phyloP scores from a whole-genome alignment of 2,329 filamentous ascomycete genomes.

The Parastagonospora nodorum region DNA sequence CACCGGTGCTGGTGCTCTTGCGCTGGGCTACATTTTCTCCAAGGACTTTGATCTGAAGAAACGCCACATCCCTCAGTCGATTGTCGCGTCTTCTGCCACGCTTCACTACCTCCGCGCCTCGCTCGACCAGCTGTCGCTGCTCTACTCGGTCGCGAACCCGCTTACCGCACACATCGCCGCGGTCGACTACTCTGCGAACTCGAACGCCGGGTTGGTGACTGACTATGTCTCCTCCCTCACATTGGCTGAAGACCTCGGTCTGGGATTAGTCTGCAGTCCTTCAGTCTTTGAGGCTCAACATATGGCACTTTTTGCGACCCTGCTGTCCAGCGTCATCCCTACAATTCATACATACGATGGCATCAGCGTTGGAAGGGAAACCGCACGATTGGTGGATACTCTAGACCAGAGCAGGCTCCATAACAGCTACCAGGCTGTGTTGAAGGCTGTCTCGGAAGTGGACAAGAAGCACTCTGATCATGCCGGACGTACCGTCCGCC shows the following conservation, averaged over 20 bases:
- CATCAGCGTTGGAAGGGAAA: slow-evolving; percentile 80
- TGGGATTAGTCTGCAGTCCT: slow-evolving; percentile 82
- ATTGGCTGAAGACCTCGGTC: slow-evolving; percentile 85
- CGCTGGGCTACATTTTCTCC: slow-evolving; percentile 96
- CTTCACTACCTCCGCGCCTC: slow-evolving; percentile 79
- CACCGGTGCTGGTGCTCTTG: slow-evolving; percentile 85
- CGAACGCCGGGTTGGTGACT: slow-evolving; percentile 73
- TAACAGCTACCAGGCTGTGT: slow-evolving; percentile 69
- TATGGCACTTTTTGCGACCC: slow-evolving; percentile 86
- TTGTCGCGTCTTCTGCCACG: slow-evolving; percentile 84
- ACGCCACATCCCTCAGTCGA: slow-evolving; percentile 86
- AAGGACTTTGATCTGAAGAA: slow-evolving; percentile 93
- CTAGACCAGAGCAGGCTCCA: slow-evolving; percentile 73
- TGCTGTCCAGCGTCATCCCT: slow-evolving; percentile 78
- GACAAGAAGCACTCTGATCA: slow-evolving; percentile 72
- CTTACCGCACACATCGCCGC: slow-evolving; percentile 92
- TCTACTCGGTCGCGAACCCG: slow-evolving; percentile 90
- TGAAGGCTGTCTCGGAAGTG: slow-evolving; percentile 64
- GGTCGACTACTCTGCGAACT: slow-evolving; percentile 75
- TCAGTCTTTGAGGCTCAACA: slow-evolving; percentile 94
- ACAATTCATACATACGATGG: slow-evolving; percentile 89
- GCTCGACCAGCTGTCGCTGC: slow-evolving; percentile 86
- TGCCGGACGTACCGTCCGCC: slow-evolving; percentile 71
- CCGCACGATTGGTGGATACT: slow-evolving; percentile 80
- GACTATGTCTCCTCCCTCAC: slow-evolving; percentile 84